Base-by-base conservation (phyloP, 805 yeast genomes). In the Brettanomyces naardenensis region DNA sequence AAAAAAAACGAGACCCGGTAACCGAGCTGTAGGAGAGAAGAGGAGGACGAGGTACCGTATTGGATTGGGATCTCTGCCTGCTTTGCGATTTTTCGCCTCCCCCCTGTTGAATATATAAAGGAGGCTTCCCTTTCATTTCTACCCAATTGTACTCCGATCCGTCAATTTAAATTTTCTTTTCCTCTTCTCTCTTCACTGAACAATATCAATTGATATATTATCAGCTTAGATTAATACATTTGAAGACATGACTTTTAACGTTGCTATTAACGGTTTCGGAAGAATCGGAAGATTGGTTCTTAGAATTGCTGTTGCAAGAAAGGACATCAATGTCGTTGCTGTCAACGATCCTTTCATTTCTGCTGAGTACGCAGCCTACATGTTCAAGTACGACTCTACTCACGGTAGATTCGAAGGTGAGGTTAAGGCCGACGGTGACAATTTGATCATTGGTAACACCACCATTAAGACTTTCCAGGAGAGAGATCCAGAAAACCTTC, bases 181-280 rank as follows among this genome's bases (percentile, higher is more conserved):
- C 33, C 22, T 22, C 26, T 30, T 21, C 17, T 25, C 23, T 23
- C 28, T 23, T 33, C 17, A n/a, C 20, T 19, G 13, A n/a, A 11
- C 14, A 19, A 22, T 26, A 20, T 28, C 30, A 15, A 28, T 28
- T 13, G 25, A 31, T 31, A 31, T 31, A 11, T 13, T 20, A 19
- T 20, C 22, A 13, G 14, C 11, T 20, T 32, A 22, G 15, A 33
- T 23, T 25, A 10, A 25, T 13, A 7, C n/a, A n/a, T 23, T 19
- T 10, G 15, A 33, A 18, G 19, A 14, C 13, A 33, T 33, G 36
- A 21, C 30, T 33, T 23, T 75, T 62, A 79, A 74, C 56, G 74
- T 85, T 65, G 95, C 95, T 69, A 86, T 85, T 64, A 85, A 85
- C 78, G 95, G 95, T 56, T 85, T 85, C 81, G 95, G 95, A 58